phyloP scores from a whole-genome alignment of 768 basidiomycete genomes.

The Mycena galopus region DNA sequence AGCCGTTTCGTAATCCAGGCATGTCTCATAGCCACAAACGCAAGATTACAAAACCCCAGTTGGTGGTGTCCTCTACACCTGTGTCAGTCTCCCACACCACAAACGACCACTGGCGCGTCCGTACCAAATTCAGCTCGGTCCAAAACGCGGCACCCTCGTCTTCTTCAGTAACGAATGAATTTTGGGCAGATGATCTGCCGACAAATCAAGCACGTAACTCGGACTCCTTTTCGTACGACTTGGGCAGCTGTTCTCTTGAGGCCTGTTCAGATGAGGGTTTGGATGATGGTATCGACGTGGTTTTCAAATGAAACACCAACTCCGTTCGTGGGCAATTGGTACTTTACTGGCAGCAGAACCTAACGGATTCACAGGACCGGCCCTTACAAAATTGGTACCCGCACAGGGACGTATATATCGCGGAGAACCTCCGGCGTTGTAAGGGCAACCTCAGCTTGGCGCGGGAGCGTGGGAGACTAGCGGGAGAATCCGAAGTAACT shows the following conservation, averaged over 20 bases:
- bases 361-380: not conserved
- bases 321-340: not conserved
- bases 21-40: not conserved
- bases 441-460: too few relatives aligned
- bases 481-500: too few relatives aligned
- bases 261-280: not conserved
- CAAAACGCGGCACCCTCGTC: not conserved
- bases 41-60: not conserved
- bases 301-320: not conserved
- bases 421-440: not conserved
- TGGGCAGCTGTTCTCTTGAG: not conserved
- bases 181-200: constrained; percentile 9
- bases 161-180: not conserved
- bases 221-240: not conserved
- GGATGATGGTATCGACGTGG: not conserved
- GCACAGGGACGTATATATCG: not conserved
- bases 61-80: not conserved
- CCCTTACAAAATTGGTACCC: constrained; percentile 5
- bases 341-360: too few relatives aligned
- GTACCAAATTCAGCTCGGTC: not conserved
- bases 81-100: not conserved
- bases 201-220: not conserved
- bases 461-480: too few relatives aligned
- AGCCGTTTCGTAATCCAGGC: not conserved
- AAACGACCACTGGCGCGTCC: not conserved